Conservation (phyloP, 768 basidiomycete genomes). For the Phaeotremella skinneri region DNA sequence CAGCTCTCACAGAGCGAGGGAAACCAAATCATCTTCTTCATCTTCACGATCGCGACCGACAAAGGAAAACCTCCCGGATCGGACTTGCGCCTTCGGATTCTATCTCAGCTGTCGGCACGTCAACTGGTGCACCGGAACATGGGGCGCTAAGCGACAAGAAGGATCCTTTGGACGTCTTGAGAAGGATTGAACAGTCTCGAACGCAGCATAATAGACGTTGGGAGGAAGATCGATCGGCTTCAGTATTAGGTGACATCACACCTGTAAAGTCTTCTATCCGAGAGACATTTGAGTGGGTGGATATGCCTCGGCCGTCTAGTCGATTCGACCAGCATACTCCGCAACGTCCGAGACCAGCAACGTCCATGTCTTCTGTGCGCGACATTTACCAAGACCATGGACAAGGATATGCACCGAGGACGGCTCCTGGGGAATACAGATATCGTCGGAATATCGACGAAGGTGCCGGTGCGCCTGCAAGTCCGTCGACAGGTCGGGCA, state of each 20-base stretch:
- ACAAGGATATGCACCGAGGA: slow-evolving; percentile 13
- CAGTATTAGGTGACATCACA: slow-evolving; percentile 21
- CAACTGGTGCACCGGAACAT: background rate
- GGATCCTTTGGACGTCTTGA: slow-evolving; percentile 37
- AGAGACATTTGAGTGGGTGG: background rate
- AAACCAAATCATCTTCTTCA: slow-evolving; percentile 6
- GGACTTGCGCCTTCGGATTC: slow-evolving; percentile 30
- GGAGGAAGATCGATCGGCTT: slow-evolving; percentile 29
- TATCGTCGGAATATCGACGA: slow-evolving; percentile 22
- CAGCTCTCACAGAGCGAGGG: slow-evolving; percentile 6
- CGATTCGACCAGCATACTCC: slow-evolving; percentile 1
- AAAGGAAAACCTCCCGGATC: slow-evolving; percentile 10
- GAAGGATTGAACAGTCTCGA: slow-evolving; percentile 30
- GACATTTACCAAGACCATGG: slow-evolving; percentile 16
- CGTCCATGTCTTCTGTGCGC: slow-evolving; percentile 38
- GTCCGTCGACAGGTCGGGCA: slow-evolving; percentile 16
- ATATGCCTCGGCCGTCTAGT: slow-evolving; percentile 2
- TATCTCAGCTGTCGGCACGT: slow-evolving; percentile 33
- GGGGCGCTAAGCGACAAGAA: slow-evolving; percentile 8
- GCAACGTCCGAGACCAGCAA: slow-evolving; percentile 27
- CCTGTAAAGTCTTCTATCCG: background rate
- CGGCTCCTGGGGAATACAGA: slow-evolving; percentile 23
- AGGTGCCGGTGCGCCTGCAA: slow-evolving; percentile 10
- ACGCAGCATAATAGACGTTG: slow-evolving; percentile 31
- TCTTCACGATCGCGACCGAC: slow-evolving; percentile 15